A percentile compares a stretch with the other conserved stretches of the same genome.
phyloP scores from a whole-genome alignment of 441 rosid species.

The Pelargonium cotyledonis region DNA sequence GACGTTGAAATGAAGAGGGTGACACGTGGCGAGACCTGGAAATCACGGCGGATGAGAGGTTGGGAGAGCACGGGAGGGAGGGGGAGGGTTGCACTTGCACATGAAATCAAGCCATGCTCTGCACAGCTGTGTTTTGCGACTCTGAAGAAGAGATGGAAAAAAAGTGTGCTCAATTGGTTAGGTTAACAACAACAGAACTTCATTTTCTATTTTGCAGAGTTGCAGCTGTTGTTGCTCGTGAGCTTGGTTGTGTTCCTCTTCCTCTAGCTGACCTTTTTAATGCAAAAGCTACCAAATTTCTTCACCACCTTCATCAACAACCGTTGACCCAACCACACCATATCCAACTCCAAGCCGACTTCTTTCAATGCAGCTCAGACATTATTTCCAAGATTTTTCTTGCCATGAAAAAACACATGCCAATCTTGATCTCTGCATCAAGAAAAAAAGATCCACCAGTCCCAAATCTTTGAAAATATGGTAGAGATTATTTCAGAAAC shows the following conservation, averaged over 20 bases:
- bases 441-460: neutral
- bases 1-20: neutral
- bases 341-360: too few species aligned
- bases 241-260: neutral
- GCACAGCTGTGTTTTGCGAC: neutral
- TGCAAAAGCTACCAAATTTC: too few species aligned
- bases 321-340: too few species aligned
- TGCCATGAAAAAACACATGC: too few species aligned
- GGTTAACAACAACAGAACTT: neutral
- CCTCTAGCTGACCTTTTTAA: too few species aligned
- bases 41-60: neutral
- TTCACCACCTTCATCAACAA: too few species aligned
- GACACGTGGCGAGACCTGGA: constrained; percentile 1
- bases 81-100: too few species aligned
- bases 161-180: constrained; percentile 4
- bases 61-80: neutral
- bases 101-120: neutral
- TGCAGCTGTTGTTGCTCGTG: neutral
- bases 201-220: neutral
- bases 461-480: neutral
- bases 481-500: neutral
- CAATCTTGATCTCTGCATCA: neutral
- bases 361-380: too few species aligned
- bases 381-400: too few species aligned
- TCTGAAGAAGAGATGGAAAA: neutral